Evolutionary conservation across 495 filamentous ascomycete species (phyloP).

Genomic region (Penicillium egyptiacum): DNA sequence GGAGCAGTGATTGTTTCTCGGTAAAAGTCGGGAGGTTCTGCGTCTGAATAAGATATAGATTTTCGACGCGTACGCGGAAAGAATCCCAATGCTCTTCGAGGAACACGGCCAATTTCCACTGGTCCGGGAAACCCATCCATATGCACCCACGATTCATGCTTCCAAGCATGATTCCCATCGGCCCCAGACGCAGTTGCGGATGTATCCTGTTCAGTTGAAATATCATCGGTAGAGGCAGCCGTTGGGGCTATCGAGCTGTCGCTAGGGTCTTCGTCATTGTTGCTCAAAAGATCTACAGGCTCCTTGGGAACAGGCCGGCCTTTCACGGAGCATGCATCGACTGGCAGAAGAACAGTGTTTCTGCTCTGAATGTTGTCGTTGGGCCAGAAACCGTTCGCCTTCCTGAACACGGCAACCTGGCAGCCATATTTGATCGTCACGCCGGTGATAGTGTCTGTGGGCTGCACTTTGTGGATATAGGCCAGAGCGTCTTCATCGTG

Average conservation of each 20-base stretch:
- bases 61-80: conserved; percentile 91
- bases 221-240: conserved; percentile 23
- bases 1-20: conserved; percentile 37
- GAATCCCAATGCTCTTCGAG: conserved; percentile 79
- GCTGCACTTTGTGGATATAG: conserved; percentile 84
- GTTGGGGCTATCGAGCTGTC: conserved; percentile 46
- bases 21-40: conserved; percentile 39
- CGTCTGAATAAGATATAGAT: conserved; percentile 54
- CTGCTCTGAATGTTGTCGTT: conserved; percentile 84
- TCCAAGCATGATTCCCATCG: conserved; percentile 64
- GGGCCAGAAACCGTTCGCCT: conserved; percentile 91
- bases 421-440: conserved; percentile 89
- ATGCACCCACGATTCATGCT: conserved; percentile 81
- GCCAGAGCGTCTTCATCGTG: conserved; percentile 73
- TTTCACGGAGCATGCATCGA: conserved; percentile 85
- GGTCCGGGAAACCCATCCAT: conserved; percentile 67
- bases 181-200: conserved; percentile 26
- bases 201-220: conserved; percentile 18
- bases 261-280: conserved; percentile 37
- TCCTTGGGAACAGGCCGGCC: conserved; percentile 53
- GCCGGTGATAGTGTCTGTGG: conserved; percentile 82
- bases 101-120: conserved; percentile 84
- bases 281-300: conserved; percentile 36
- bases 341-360: conserved; percentile 78
- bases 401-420: conserved; percentile 71